Conservation (phyloP, 768 basidiomycete species). For the Lactarius trivialis region DNA sequence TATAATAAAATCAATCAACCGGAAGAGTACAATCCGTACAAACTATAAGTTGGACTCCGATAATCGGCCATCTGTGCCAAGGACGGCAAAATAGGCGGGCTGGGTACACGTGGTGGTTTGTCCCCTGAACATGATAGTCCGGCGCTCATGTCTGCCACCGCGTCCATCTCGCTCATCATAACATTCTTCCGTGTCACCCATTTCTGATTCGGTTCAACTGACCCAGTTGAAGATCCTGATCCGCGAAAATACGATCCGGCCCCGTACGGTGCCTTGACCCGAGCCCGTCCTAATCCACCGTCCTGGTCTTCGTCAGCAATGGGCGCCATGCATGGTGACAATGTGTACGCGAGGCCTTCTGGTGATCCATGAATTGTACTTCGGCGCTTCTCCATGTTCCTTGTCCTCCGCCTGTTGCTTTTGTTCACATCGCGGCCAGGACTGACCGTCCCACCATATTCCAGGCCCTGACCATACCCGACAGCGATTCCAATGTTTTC, state of each 20-base stretch:
- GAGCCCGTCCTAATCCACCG: slow-evolving; percentile 41
- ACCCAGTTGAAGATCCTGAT: slow-evolving; percentile 38
- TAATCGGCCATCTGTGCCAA: slow-evolving; percentile 76
- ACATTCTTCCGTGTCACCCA: slow-evolving; percentile 22
- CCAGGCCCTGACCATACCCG: slow-evolving; percentile 12
- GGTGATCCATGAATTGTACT: slow-evolving; percentile 20
- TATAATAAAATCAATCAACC: slow-evolving; percentile 27
- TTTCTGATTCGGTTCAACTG: slow-evolving; percentile 24
- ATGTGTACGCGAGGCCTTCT: slow-evolving; percentile 20
- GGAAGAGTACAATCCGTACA: slow-evolving; percentile 61
- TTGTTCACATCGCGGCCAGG: slow-evolving; percentile 7
- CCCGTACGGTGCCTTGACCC: slow-evolving; percentile 63
- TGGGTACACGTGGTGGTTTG: slow-evolving; percentile 72
- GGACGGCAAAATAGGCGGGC: slow-evolving; percentile 67
- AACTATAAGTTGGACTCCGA: slow-evolving; percentile 76
- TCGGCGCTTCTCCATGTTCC: slow-evolving; percentile 13
- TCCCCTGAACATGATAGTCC: slow-evolving; percentile 30
- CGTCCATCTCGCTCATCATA: slow-evolving; percentile 15
- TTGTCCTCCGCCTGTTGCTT: slow-evolving; percentile 18
- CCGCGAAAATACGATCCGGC: slow-evolving; percentile 46
- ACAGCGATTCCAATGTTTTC: slow-evolving; percentile 24
- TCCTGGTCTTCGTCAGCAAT: slow-evolving; percentile 26
- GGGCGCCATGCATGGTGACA: slow-evolving; percentile 27
- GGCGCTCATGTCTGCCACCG: not conserved
- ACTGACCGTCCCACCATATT: not conserved